phyloP scores from a whole-genome alignment of 495 filamentous ascomycete species.

The Podospora sp. region DNA sequence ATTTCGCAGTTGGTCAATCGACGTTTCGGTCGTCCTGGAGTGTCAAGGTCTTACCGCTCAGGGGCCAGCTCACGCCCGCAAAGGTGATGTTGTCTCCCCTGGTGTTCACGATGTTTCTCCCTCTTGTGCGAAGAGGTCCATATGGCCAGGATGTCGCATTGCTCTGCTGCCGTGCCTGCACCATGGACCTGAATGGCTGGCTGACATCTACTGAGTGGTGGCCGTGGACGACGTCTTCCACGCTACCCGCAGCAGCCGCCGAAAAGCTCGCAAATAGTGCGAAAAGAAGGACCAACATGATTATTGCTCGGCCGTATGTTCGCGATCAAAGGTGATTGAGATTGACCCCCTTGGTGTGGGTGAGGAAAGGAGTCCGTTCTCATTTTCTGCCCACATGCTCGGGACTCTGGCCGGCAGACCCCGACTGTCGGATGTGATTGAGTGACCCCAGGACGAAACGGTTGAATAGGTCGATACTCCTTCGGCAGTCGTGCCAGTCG shows the following conservation, averaged over 20 bases:
- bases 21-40: neutral
- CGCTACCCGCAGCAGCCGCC: neutral
- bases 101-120: slow-evolving; percentile 52
- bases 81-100: slow-evolving; percentile 49
- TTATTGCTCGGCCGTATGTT: neutral
- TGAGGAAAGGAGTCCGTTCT: neutral
- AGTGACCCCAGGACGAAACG: neutral
- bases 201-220: neutral
- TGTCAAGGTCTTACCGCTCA: slow-evolving; percentile 26
- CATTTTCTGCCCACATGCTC: neutral
- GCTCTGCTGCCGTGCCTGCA: neutral
- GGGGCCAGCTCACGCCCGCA: slow-evolving; percentile 60
- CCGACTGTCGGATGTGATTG: neutral
- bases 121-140: slow-evolving; percentile 38
- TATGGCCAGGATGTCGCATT: slow-evolving; percentile 31
- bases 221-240: neutral
- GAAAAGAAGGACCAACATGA: neutral
- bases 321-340: neutral
- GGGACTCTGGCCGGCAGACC: neutral
- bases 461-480: slow-evolving; percentile 8
- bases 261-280: neutral
- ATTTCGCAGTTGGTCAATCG: neutral
- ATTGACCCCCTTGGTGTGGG: neutral
- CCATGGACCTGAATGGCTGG: neutral
- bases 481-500: slow-evolving; percentile 11